A percentile compares a stretch with the other conserved stretches of the same genome.
These are phyloP conservation scores for Phytopythium ostracodes DNA, from an alignment of 352 stramenopile species.

Conservation along the genomic window DNA sequence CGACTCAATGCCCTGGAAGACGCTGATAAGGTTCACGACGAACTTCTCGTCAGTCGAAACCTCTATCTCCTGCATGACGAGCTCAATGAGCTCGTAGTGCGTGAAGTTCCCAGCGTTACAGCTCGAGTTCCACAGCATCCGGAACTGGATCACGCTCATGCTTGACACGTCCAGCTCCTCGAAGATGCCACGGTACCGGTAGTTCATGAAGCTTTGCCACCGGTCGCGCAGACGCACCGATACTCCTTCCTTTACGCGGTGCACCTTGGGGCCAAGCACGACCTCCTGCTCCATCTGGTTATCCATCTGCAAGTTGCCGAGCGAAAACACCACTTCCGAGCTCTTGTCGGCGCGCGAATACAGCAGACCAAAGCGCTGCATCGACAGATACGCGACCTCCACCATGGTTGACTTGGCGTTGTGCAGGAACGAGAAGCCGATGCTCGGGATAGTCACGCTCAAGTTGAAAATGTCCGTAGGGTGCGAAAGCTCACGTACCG, in stretches of 20 bases:
- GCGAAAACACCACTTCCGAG: constrained; percentile 75
- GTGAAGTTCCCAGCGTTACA: constrained; percentile 75
- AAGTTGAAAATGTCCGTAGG: constrained; percentile 69
- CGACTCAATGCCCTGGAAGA: constrained; percentile 82
- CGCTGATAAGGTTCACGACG: constrained; percentile 86
- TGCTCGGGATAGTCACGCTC: constrained; percentile 73
- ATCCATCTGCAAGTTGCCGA: constrained; percentile 88
- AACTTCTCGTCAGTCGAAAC: constrained; percentile 90
- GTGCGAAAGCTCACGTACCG: constrained; percentile 44
- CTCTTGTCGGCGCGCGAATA: constrained; percentile 77
- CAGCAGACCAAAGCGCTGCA: constrained; percentile 72
- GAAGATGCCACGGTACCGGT: constrained; percentile 79
- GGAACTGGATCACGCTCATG: constrained; percentile 78
- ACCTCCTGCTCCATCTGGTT: constrained; percentile 89
- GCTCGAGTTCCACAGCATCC: constrained; percentile 83
- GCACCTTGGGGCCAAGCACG: constrained; percentile 75
- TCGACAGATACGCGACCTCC: constrained; percentile 84
- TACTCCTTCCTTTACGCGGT: constrained; percentile 84
- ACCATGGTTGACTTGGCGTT: constrained; percentile 80
- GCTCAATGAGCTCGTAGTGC: constrained; percentile 84
- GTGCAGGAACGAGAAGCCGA: constrained; percentile 82
- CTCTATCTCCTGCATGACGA: constrained; percentile 86
- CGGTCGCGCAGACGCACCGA: constrained; percentile 80
- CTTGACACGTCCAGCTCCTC: constrained; percentile 68
- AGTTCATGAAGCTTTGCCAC: constrained; percentile 81